phyloP scores from a whole-genome alignment of 495 filamentous ascomycete species.

The Neurospora sp. region DNA sequence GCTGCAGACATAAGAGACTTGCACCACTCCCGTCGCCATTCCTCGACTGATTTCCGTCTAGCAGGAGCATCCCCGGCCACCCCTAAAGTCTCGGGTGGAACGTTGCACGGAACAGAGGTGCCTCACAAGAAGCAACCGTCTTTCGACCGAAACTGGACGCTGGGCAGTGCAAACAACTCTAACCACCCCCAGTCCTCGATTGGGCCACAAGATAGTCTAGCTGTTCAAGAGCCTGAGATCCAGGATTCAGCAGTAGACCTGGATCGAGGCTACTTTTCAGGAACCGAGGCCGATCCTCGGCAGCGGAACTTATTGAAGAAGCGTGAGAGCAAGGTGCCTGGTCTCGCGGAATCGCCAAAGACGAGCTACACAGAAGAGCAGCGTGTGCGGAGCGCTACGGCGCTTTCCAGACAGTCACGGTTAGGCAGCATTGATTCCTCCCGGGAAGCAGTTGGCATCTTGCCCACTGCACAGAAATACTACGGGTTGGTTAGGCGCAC shows the following conservation, averaged over 20 bases:
- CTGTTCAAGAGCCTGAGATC: conserved; percentile 21
- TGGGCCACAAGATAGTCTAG: conserved; percentile 29
- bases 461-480: conserved; percentile 49
- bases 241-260: conserved; percentile 47
- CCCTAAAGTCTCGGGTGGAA: conserved; percentile 25
- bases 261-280: conserved; percentile 91
- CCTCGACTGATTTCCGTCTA: conserved; percentile 66
- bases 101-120: conserved; percentile 24
- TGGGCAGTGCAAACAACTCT: conserved; percentile 41
- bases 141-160: conserved; percentile 84
- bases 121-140: conserved; percentile 74
- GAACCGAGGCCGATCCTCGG: conserved; percentile 69
- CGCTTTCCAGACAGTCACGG: conserved; percentile 62
- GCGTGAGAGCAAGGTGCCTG: conserved; percentile 47
- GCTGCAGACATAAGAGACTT: conserved; percentile 78
- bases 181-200: conserved; percentile 33
- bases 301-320: conserved; percentile 73
- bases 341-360: conserved; percentile 46
- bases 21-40: conserved; percentile 79
- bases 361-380: conserved; percentile 68
- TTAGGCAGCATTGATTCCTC: conserved; percentile 61
- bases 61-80: conserved; percentile 23
- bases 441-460: conserved; percentile 30
- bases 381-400: conserved; percentile 46
- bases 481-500: conserved; percentile 45